These are phyloP conservation scores for Ephemerocybe angulata DNA, from an alignment of 768 basidiomycete genomes.

Conservation along the genomic window DNA sequence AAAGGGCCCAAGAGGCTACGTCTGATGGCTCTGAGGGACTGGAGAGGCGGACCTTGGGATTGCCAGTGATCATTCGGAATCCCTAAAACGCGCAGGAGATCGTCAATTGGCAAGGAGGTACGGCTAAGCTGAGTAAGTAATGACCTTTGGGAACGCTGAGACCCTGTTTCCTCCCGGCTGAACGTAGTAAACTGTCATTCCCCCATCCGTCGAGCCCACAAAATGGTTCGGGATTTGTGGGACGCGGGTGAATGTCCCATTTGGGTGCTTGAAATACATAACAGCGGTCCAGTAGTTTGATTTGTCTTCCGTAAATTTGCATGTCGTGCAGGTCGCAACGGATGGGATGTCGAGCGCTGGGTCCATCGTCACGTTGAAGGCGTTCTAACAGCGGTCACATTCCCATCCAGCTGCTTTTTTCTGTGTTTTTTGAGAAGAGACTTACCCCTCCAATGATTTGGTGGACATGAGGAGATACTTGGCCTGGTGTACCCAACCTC, in stretches of 20 bases:
- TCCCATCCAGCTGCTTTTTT: too few relatives aligned
- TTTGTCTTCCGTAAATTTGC: slow-evolving; percentile 3
- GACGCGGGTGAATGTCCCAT: background rate
- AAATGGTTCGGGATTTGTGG: slow-evolving; percentile 2
- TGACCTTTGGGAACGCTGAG: slow-evolving; percentile 3
- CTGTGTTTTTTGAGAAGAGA: background rate
- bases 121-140: background rate
- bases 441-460: slow-evolving; percentile 3
- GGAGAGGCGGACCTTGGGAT: background rate
- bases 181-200: slow-evolving; percentile 4
- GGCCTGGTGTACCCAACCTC: background rate
- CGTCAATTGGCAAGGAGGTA: background rate
- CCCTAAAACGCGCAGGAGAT: background rate
- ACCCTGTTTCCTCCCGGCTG: slow-evolving; percentile 1
- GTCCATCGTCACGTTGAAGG: slow-evolving; percentile 3
- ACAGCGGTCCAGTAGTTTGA: slow-evolving; percentile 5
- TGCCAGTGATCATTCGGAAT: slow-evolving; percentile 1
- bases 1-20: slow-evolving; percentile 1
- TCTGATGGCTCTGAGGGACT: background rate
- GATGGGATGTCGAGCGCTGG: background rate
- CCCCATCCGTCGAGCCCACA: background rate
- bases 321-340: background rate
- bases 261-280: slow-evolving; percentile 2
- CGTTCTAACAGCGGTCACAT: background rate
- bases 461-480: background rate